Base-by-base conservation (phyloP, 306 rosid species). In the Fagus crenata region DNA sequence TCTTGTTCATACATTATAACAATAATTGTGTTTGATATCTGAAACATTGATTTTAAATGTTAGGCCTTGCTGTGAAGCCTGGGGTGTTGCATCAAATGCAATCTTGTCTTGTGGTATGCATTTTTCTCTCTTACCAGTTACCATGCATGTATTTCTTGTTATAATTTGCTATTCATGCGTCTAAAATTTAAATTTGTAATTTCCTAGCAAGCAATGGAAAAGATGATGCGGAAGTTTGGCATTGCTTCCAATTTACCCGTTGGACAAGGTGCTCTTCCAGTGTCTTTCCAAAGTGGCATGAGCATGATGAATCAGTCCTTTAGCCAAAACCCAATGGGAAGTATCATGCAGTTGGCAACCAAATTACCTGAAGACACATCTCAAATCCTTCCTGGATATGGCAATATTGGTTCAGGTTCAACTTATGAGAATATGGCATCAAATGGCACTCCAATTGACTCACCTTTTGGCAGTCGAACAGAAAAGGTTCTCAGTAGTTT, bases 21-120 rank as follows among this genome's bases (percentile, higher is more conserved):
- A 41, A 67, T 53, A 35, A 22, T 46, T 28, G 15, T 39, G 43
- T 81, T 13, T 84, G 60, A 63, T 70, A 71, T 49, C 73, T 76
- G 72, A 54, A 22, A 17, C 53, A 58, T 75, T 40, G 49, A 39
- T 32, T 11, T 77, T 69, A n/a, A 42, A 64, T 85, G 83, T 71
- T 90, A 96, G 99, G 98, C 53, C 89, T 96, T 76, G 96, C 93
- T 73, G 82, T 91, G 82, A 91, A 92, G 77, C 97, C 99, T 5
- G 87, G 89, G 67, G 89, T 89, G 63, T 81, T 92, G 86, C 89
- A 81, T 71, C 91, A 86, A 85, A 85, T 92, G 70, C 99, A 92
- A 71, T 71, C 96, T 8, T 80, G 54, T 77, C 39, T 90, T 77
- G 40, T 80, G 46, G 99, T 96, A 89, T 70, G 93, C 90, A 75